phyloP scores from a whole-genome alignment of 805 yeast species.

The Brettanomyces bruxellensis region DNA sequence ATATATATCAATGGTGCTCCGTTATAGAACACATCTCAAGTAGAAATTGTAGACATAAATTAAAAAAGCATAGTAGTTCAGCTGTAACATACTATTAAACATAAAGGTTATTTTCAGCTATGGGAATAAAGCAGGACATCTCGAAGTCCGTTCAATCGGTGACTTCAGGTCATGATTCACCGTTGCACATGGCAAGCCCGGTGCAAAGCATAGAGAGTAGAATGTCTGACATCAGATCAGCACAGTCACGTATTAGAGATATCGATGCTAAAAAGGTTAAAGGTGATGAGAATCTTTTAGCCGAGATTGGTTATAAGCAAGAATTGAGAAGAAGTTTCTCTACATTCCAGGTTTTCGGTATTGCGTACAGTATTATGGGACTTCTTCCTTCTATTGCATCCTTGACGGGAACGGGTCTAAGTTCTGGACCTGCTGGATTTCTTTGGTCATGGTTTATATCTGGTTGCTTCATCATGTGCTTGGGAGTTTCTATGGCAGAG shows the following conservation, averaged over 20 bases:
- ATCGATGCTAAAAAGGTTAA: constrained; percentile 21
- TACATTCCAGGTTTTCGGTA: constrained; percentile 48
- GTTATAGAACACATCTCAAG: too few relatives aligned
- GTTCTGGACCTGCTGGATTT: constrained; percentile 56
- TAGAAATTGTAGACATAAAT: too few relatives aligned
- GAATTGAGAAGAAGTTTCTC: constrained; percentile 54
- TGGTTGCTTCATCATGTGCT: constrained; percentile 39
- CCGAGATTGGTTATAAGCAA: constrained; percentile 55
- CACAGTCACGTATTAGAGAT: constrained; percentile 16
- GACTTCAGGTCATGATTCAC: not conserved
- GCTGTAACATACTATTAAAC: too few relatives aligned
- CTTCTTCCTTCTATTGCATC: constrained; percentile 59
- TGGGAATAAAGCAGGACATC: not conserved
- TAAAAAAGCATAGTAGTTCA: too few relatives aligned
- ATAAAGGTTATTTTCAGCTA: not conserved
- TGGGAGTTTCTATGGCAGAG: constrained; percentile 56
- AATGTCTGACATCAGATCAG: constrained; percentile 1
- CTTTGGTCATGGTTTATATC: constrained; percentile 62
- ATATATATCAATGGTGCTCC: too few relatives aligned
- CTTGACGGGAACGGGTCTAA: constrained; percentile 40
- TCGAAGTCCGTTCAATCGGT: not conserved
- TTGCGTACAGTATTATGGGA: constrained; percentile 57
- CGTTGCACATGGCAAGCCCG: not conserved
- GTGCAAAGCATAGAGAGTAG: constrained; percentile 1
- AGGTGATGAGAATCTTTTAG: constrained; percentile 27